Base-by-base conservation (phyloP, 2,329 filamentous ascomycete genomes). In the Pseudogymnoascus sp. region DNA sequence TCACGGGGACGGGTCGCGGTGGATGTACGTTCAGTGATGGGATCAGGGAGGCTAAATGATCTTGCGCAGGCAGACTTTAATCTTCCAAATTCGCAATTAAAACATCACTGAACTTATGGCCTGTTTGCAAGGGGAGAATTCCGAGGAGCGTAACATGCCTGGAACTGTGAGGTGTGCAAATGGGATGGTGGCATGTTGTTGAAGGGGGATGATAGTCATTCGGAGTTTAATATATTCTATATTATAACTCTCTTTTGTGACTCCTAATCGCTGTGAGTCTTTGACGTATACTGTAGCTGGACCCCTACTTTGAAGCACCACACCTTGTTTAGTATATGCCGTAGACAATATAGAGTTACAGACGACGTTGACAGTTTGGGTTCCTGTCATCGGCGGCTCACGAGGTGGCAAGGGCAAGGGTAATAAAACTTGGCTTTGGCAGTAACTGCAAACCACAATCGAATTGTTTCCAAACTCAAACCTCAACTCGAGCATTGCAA, bases 1-100 rank as follows among this genome's bases (percentile, higher is more conserved):
- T 35, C 35, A 33, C 21, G 39, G 13, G 13, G 59, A 52, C 45
- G 35, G 45, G 59, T 61, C 37, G 31, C 45, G 59, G 39, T 61
- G 59, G 59, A 10, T 48, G 35, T 27, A 37, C 35, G 58, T 60
- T 35, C 42, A 59, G 45, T 59, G 60, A 31, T 58, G 52, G 60
- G 27, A 61, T 61, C 31, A 52, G 40, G 31, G 40, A 37, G 45
- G 52, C 52, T 58, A 61, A 52, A 61, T 59, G 29, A 61, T 61
- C 29, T 35, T 42, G 40, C 29, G 40, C 13, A n/a, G 48, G 48
- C 48, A 55, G 48, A 55, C 48, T 55, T 55, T 55, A 21, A 33
- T 55, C 48, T 55, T 55, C 48, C 48, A 55, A 25, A 55, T 55
- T 55, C 48, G 48, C 48, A 55, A 55, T 55, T 55, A 55, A 55